Conservation (phyloP, 1,284 basidiomycete species). For the Leccinum proliferum region DNA sequence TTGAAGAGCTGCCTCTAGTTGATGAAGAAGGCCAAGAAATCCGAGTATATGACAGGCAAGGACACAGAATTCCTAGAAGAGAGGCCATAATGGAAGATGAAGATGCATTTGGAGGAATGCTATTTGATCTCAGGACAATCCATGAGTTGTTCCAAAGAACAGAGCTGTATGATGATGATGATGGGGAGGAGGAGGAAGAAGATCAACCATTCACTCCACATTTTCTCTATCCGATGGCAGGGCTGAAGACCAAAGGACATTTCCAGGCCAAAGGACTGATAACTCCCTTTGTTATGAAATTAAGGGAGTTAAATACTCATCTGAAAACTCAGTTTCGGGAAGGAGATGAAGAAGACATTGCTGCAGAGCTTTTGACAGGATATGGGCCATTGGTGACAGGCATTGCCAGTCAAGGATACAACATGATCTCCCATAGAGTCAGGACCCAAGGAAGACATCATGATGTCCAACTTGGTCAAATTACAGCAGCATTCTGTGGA, state of each 20-base stretch:
- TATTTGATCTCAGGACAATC: not conserved
- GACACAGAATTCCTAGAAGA: not conserved
- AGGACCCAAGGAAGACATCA: not conserved
- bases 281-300: not conserved
- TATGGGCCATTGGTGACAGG: not conserved
- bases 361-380: not conserved
- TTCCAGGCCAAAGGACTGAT: constrained; percentile 4
- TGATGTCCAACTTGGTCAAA: not conserved
- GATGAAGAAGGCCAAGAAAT: not conserved
- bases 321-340: not conserved
- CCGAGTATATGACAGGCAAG: not conserved
- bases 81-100: not conserved
- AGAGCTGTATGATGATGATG: no score
- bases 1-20: not conserved
- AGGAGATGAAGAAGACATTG: not conserved
- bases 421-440: constrained; percentile 1
- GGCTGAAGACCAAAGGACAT: not conserved
- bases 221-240: constrained; percentile 7
- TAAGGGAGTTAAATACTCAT: not conserved
- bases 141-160: constrained; percentile 1
- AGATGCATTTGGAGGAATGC: not conserved
- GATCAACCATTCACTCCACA: not conserved
- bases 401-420: constrained; percentile 6
- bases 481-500: not conserved
- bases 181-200: no score